Evolutionary conservation across 2,329 filamentous ascomycete species (phyloP).

Genomic region (Talaromyces albobiverticillius): DNA sequence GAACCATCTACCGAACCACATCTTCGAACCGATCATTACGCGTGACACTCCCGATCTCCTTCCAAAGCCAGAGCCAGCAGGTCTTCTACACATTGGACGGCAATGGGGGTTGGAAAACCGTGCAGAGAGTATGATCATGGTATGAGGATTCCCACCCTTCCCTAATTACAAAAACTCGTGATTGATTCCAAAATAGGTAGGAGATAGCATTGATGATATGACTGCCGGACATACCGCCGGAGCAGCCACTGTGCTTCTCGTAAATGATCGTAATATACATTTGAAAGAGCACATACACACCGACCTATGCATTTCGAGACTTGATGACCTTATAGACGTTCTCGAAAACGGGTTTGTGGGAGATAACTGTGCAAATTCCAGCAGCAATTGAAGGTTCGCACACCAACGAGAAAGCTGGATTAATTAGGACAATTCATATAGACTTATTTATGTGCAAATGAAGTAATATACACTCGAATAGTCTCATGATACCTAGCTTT

Average conservation of each 20-base stretch:
- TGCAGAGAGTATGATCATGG: constrained; percentile 40
- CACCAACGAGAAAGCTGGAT: background rate
- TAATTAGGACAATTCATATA: no score
- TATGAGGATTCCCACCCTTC: constrained; percentile 14
- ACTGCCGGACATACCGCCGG: constrained; percentile 79
- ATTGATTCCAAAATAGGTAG: constrained; percentile 40
- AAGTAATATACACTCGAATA: background rate
- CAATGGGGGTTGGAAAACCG: constrained; percentile 64
- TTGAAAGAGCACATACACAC: constrained; percentile 71
- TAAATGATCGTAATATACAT: constrained; percentile 75
- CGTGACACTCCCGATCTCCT: constrained; percentile 64
- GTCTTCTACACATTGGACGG: constrained; percentile 79
- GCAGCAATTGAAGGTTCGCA: background rate
- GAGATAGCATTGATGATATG: constrained; percentile 90
- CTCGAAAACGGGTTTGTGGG: constrained; percentile 73
- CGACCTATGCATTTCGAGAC: constrained; percentile 65
- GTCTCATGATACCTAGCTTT: background rate
- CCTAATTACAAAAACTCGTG: background rate
- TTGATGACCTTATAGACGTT: constrained; percentile 74
- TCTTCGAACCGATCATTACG: constrained; percentile 78
- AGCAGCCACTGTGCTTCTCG: constrained; percentile 83
- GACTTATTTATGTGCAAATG: background rate
- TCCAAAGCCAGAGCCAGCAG: constrained; percentile 84
- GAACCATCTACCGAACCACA: constrained; percentile 67
- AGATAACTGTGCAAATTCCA: constrained; percentile 15